Evolutionary conservation across 2,329 filamentous ascomycete genomes (phyloP), one percentile per base, ranked within the genome.

Genomic region (Pestalotiopsis sp.): DNA sequence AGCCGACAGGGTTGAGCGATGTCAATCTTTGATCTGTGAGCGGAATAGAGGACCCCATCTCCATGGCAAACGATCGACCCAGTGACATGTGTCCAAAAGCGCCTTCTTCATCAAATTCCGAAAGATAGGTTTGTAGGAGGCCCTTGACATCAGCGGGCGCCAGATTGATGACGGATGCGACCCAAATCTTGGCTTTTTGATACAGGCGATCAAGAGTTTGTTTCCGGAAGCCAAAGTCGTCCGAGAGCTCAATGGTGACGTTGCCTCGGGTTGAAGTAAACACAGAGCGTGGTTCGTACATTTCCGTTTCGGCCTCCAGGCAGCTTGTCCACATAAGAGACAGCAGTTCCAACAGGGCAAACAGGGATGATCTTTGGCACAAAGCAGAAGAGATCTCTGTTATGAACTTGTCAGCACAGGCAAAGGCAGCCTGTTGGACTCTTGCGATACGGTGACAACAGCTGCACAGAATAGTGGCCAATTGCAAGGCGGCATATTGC

Each of bases 281-380:
- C 3, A 89, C 90, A 4, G 94, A 93, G 70, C 91, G 91, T 82
- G 94, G 97, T 66, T 94, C 91, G 76, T 98, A 99, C 76, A 97
- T 90, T 74, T 99, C 95, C 0, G 95, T 95, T 79, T 99, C 96
- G 13, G 92, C 92, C 78, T 99, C 95, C 17, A 99, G 84, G 77
- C 96, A 99, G 76, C 94, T 95, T 62, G 90, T 90, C 95, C 95
- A 99, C 91, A 99, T 94, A 36, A 99, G 87, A 3, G 94, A 95
- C 20, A 99, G 84, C 4, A 99, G 87, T 79, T 99, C 97, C 11
- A 99, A 85, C 17, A 99, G 85, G 2, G 95, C 94, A 81, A 98
- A 99, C 0, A 99, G 85, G 1, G 97, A 97, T 6, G 92, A 91
- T 73, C 93, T 92, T 76, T 98, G 93, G 76, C 95, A 98, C 17